Percentiles rank a stretch among this genome's conserved stretches.
These are phyloP conservation scores for Barnettozyma vustinii DNA, from an alignment of 805 yeast genomes.

Conservation along the genomic window DNA sequence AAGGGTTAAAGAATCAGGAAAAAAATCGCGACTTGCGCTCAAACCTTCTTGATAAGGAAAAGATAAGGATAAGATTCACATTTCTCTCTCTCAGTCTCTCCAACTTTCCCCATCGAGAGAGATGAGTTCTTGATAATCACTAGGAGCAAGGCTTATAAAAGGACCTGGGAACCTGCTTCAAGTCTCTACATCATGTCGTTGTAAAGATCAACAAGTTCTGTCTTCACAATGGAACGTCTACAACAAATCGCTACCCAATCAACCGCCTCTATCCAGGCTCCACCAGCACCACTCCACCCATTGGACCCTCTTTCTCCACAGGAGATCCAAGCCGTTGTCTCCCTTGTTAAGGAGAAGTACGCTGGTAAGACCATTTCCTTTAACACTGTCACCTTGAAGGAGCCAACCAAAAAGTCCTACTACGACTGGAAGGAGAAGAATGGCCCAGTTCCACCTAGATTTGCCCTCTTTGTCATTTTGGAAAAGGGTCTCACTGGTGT, in stretches of 20 bases:
- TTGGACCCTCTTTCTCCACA: conserved; percentile 63
- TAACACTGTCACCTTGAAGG: conserved; percentile 66
- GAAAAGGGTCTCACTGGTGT: conserved; percentile 56
- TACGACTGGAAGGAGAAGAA: conserved; percentile 58
- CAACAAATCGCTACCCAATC: conserved; percentile 59
- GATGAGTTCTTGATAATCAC: neutral
- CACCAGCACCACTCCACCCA: conserved; percentile 57
- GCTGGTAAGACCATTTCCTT: conserved; percentile 43
- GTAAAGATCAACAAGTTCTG: neutral
- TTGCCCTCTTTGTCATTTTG: conserved; percentile 60
- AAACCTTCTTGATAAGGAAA: conserved; percentile 2
- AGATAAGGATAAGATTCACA: neutral
- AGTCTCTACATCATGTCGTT: too few species aligned
- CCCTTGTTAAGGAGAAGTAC: conserved; percentile 43
- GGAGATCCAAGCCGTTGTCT: conserved; percentile 58
- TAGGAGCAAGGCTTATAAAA: neutral
- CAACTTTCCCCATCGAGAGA: neutral
- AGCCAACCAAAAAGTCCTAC: conserved; percentile 61
- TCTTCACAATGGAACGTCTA: conserved; percentile 51
- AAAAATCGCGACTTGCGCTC: neutral
- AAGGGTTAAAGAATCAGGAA: neutral
- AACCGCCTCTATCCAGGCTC: conserved; percentile 48
- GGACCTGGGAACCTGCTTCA: neutral
- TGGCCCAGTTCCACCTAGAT: conserved; percentile 61
- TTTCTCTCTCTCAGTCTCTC: neutral